A percentile compares a stretch with the other conserved stretches of the same genome.
Evolutionary conservation across 805 yeast genomes (phyloP).

Genomic region (Brettanomyces anomalus): DNA sequence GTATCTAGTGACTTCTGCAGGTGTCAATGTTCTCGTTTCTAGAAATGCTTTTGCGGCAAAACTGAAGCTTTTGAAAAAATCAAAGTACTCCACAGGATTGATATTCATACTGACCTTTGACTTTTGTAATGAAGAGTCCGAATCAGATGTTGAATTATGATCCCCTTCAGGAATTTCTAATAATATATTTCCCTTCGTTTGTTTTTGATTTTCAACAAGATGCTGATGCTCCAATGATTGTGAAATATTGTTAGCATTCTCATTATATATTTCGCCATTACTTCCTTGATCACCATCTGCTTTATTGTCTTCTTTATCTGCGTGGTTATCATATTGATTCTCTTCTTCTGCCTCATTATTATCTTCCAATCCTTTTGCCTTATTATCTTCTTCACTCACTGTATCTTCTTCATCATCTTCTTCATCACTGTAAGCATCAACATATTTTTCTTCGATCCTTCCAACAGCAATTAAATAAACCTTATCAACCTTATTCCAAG

Average conservation of each 20-base stretch:
- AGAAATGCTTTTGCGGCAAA: slow-evolving; percentile 34
- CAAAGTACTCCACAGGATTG: slow-evolving; percentile 37
- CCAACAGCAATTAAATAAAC: slow-evolving; percentile 14
- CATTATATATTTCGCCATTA: no score
- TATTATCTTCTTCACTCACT: slow-evolving; percentile 16
- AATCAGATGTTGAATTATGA: neutral
- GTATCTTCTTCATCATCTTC: slow-evolving; percentile 21
- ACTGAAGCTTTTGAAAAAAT: slow-evolving; percentile 32
- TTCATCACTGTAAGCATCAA: slow-evolving; percentile 24
- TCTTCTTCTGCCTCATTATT: slow-evolving; percentile 15
- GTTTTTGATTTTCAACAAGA: no score
- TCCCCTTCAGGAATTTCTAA: neutral
- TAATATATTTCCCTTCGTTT: slow-evolving; percentile 4
- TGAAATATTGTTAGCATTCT: no score
- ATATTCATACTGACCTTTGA: slow-evolving; percentile 3
- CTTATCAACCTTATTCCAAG: slow-evolving; percentile 20
- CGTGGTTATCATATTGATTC: slow-evolving; percentile 3
- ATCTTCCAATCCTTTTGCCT: slow-evolving; percentile 11
- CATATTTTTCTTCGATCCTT: slow-evolving; percentile 6
- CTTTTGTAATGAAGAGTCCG: neutral
- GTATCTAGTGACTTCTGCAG: slow-evolving; percentile 55
- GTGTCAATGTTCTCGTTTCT: slow-evolving; percentile 38
- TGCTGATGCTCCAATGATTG: neutral
- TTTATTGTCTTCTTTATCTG: slow-evolving; percentile 3
- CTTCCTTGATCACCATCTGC: slow-evolving; percentile 1